Percentiles rank a stretch among this genome's conserved stretches.
Evolutionary conservation across 371 early-diverging fungal genomes (phyloP).

Genomic region (Apophysomyces trapeziformis): DNA sequence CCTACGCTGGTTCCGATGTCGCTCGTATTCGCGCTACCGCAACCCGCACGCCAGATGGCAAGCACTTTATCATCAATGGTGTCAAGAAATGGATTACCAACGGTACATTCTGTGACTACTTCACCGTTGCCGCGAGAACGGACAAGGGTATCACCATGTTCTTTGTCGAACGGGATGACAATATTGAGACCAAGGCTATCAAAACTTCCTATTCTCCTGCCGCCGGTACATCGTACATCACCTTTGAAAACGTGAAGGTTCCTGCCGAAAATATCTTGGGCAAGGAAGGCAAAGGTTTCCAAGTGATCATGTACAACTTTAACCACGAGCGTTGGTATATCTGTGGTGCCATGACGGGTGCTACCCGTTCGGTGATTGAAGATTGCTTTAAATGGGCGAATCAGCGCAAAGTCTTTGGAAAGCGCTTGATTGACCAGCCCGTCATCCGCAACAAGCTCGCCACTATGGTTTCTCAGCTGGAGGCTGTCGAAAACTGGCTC

Average conservation of each 20-base stretch:
- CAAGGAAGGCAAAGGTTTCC: slow-evolving; percentile 74
- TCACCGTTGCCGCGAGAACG: slow-evolving; percentile 66
- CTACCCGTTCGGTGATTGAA: slow-evolving; percentile 38
- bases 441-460: slow-evolving; percentile 73
- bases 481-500: slow-evolving; percentile 57
- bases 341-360: slow-evolving; percentile 27
- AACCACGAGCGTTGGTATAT: slow-evolving; percentile 61
- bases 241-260: slow-evolving; percentile 69
- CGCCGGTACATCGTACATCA: slow-evolving; percentile 63
- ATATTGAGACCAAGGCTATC: slow-evolving; percentile 61
- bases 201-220: slow-evolving; percentile 67
- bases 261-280: slow-evolving; percentile 77
- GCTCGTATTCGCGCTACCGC: slow-evolving; percentile 74
- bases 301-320: slow-evolving; percentile 55
- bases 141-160: slow-evolving; percentile 71
- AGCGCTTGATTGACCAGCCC: slow-evolving; percentile 74
- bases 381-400: slow-evolving; percentile 51
- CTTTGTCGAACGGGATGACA: slow-evolving; percentile 62
- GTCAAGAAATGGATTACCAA: slow-evolving; percentile 82
- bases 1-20: slow-evolving; percentile 61
- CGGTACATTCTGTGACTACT: slow-evolving; percentile 60
- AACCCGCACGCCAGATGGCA: slow-evolving; percentile 71
- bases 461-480: slow-evolving; percentile 66
- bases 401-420: slow-evolving; percentile 78
- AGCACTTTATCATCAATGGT: slow-evolving; percentile 71